phyloP scores from a whole-genome alignment of 495 filamentous ascomycete genomes.

The Mycothermus thermophilus region DNA sequence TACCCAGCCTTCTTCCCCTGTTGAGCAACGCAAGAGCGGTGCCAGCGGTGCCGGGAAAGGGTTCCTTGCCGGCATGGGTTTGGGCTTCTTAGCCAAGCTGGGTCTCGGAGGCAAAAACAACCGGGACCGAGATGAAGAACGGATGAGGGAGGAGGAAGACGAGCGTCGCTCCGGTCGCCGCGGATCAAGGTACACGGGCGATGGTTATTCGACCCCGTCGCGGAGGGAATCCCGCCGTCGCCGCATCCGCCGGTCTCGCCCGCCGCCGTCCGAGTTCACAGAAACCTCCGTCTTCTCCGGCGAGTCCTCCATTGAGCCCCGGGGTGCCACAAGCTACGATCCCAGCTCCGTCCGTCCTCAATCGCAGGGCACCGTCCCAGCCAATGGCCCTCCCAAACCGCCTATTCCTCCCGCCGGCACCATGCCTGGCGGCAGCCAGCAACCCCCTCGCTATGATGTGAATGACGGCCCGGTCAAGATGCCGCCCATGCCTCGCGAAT shows the following conservation, averaged over 20 bases:
- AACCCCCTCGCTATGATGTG: constrained; percentile 21
- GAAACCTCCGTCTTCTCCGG: constrained; percentile 20
- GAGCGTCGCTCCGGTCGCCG: constrained; percentile 28
- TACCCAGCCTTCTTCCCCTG: constrained; percentile 22
- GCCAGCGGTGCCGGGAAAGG: constrained; percentile 46
- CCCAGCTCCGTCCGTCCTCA: constrained; percentile 11
- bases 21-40: constrained; percentile 12
- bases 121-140: constrained; percentile 47
- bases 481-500: constrained; percentile 39
- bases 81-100: constrained; percentile 48
- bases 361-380: constrained; percentile 1
- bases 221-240: constrained; percentile 33
- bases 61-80: constrained; percentile 51
- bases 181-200: constrained; percentile 39
- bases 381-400: constrained; percentile 5
- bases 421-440: constrained; percentile 15
- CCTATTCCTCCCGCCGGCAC: constrained; percentile 21
- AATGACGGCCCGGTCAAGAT: constrained; percentile 27
- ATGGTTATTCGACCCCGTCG: constrained; percentile 45
- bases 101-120: constrained; percentile 50
- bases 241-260: constrained; percentile 20
- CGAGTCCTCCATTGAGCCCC: constrained; percentile 27
- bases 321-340: constrained; percentile 18
- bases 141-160: constrained; percentile 40
- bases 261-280: constrained; percentile 20